Evolutionary conservation across 106 monocot genomes (phyloP), one percentile per base, ranked within the genome.

Genomic region (Apostasia shenzhenica): DNA sequence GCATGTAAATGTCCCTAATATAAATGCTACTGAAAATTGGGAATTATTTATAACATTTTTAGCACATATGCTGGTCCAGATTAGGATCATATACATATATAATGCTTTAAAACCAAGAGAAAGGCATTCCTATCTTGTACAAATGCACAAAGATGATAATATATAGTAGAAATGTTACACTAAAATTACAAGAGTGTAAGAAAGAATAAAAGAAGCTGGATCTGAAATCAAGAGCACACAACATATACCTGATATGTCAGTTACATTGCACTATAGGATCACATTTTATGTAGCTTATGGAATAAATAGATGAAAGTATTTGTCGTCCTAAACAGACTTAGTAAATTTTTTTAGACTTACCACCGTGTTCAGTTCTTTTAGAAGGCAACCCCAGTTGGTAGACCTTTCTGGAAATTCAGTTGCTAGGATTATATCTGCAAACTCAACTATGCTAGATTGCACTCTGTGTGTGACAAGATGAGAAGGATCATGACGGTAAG

Each of bases 401-500:
- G 14, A 63, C 57, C 73, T 84, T 51, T 43, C 82, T 64, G 86
- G 60, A 40, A 84, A 76, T 63, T 82, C 8, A 52, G 60, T 44
- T 61, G 73, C 84, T 38, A 71, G 48, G 68, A 92, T 55, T 70
- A 55, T 68, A 71, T 81, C 74, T 67, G 84, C 75, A 81, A 95
- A 92, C 67, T 80, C 78, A 68, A 72, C 26, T 65, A 91, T 70
- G n/a, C 76, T 82, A 73, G 88, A 81, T 70, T 95, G 88, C 37
- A 95, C 56, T 75, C 91, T 81, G 59, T 88, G 84, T 73, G 86
- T 88, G 39, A 95, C 78, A 78, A 95, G 66, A 75, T 95, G 91
- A 68, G 82, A 92, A 73, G 91, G 91, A 86, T 95, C 95, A 73
- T 95, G 91, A 41, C 95, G 91, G 45, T 67, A 76, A 48, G 95